Evolutionary conservation across 1,284 basidiomycete species (phyloP), one percentile per base, ranked within the genome.

Genomic region (Puccinia brachypodii): DNA sequence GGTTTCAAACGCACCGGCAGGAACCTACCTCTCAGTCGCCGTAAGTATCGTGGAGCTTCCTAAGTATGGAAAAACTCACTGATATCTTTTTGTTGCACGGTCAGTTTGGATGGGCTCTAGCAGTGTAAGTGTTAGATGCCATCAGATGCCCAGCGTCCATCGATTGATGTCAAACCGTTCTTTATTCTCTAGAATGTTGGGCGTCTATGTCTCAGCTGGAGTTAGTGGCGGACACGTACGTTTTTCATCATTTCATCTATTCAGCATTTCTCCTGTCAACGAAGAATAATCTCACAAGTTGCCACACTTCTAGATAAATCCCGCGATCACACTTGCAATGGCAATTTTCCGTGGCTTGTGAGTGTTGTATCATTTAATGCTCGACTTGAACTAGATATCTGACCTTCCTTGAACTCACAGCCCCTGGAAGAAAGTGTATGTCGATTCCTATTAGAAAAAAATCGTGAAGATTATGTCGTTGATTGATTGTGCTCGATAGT

Each of bases 391-490:
- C 53, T 53, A 36, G 42, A 38, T 25, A 62, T 36, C 53, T 76
- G 9, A 76, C 58, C 56, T 42, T 7, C n/a, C 58, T 25, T 42
- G 1, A 31, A 7, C 28, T 77, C 38, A 14, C 33, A 77, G 76
- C 44, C 38, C 78, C 22, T 80, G 78, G 78, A 80, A 80, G 50
- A 80, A 73, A 73, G 69, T 80, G 78, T 80, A 80, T 31, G 78
- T 42, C 50, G 16, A 33, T 9, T 13, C 47, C 28, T 22, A 50
- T 33, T 68, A 16, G 3, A 31, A 40, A 58, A n/a, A 50, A 40
- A 69, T 2, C n/a, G n/a, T n/a, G 22, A 25, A 8, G 38, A 0
- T 53, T 47, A 28, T 42, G 3, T 71, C 42, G 42, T 40, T 71
- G 42, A 71, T 14, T 31, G 28, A 25, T 44, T 47, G 25, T 11